Conservation (phyloP, 2,329 filamentous ascomycete species). For the Alternaria dauci region DNA sequence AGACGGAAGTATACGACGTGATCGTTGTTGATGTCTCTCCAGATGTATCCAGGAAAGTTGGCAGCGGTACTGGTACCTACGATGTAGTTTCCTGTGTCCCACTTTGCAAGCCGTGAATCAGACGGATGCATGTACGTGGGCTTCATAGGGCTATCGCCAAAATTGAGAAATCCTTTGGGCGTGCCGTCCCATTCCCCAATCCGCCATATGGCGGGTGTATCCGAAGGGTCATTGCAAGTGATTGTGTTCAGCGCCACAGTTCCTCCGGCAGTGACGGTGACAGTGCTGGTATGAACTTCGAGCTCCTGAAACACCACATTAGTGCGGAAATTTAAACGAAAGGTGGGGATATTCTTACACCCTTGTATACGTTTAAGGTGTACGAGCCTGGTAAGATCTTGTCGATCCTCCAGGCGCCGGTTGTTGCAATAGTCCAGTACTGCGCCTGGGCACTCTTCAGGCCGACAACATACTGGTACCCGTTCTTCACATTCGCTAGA, state of each 20-base stretch:
- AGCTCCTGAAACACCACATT: conserved; percentile 23
- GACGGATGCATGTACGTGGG: conserved; percentile 56
- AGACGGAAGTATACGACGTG: conserved; percentile 54
- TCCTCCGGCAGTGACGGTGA: conserved; percentile 57
- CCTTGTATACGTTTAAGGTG: conserved; percentile 69
- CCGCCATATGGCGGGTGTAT: conserved; percentile 62
- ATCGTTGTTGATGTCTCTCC: conserved; percentile 55
- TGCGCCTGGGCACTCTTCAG: conserved; percentile 49
- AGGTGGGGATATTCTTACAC: conserved; percentile 18
- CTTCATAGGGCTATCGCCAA: conserved; percentile 52
- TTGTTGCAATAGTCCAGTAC: conserved; percentile 49
- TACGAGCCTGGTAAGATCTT: conserved; percentile 71
- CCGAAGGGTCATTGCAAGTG: conserved; percentile 57
- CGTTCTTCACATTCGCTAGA: conserved; percentile 52
- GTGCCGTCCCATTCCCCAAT: conserved; percentile 71
- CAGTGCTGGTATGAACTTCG: conserved; percentile 45
- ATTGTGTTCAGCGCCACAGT: conserved; percentile 60
- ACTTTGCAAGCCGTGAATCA: conserved; percentile 42
- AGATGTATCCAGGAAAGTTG: conserved; percentile 54
- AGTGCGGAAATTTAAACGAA: neutral
- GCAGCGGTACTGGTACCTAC: conserved; percentile 23
- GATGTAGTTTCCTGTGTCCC: conserved; percentile 32
- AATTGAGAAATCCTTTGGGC: conserved; percentile 65
- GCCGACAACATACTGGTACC: conserved; percentile 52
- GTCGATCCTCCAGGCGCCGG: conserved; percentile 64